Conservation (phyloP, 2,329 filamentous ascomycete genomes). For the Lojkania enalia region DNA sequence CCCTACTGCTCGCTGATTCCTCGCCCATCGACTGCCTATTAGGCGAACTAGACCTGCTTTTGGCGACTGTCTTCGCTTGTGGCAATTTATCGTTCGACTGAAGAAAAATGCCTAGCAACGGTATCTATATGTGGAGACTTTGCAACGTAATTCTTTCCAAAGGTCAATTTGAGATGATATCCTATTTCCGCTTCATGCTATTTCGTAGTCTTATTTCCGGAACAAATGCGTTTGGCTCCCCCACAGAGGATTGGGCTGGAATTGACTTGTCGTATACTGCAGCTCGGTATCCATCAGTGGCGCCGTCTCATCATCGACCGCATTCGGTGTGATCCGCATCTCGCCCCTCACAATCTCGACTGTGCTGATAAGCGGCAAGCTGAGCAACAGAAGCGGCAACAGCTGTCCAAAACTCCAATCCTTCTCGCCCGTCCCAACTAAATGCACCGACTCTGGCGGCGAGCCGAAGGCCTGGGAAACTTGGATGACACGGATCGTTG, state of each 20-base stretch:
- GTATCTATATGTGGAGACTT: no score
- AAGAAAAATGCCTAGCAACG: no score
- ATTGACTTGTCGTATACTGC: conserved; percentile 30
- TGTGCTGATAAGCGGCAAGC: conserved; percentile 62
- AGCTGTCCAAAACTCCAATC: conserved; percentile 67
- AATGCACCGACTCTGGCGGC: conserved; percentile 49
- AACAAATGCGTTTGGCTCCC: conserved; percentile 33
- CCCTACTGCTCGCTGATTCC: no score
- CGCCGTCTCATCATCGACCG: conserved; percentile 41
- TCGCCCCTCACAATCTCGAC: conserved; percentile 63
- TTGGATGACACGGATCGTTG: conserved; percentile 60
- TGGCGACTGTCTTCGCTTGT: no score
- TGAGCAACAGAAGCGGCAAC: conserved; percentile 61
- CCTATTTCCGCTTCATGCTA: no score
- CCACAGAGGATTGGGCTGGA: conserved; percentile 54
- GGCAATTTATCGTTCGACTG: no score
- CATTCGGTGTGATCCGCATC: conserved; percentile 48
- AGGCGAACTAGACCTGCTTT: no score
- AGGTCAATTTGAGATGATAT: no score
- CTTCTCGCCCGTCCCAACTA: conserved; percentile 59
- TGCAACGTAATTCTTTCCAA: no score
- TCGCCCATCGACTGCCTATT: no score
- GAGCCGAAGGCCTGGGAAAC: conserved; percentile 64
- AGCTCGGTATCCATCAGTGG: conserved; percentile 49
- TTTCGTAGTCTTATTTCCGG: conserved; percentile 21